Conservation (phyloP, 2,329 filamentous ascomycete species). For the Aspergillus vadensis region DNA sequence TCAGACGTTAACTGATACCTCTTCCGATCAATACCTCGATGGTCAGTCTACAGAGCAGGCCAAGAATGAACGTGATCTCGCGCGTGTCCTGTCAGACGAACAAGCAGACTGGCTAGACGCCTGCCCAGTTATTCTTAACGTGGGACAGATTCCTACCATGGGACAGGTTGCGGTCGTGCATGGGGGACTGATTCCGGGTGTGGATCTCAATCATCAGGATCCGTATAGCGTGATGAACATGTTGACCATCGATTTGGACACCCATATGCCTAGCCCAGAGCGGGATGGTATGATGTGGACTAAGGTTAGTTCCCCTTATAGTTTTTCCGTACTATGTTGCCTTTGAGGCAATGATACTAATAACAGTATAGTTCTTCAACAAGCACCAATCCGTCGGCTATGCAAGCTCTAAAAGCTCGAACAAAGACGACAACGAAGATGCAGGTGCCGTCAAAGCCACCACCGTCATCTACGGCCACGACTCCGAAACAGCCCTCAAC, state of each 20-base stretch:
- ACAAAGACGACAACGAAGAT: slow-evolving; percentile 16
- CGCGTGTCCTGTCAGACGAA: slow-evolving; percentile 57
- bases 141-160: slow-evolving; percentile 63
- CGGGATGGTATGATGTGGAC: slow-evolving; percentile 66
- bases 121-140: slow-evolving; percentile 75
- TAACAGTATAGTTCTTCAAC: slow-evolving; percentile 51
- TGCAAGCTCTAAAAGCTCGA: slow-evolving; percentile 21
- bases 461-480: slow-evolving; percentile 86
- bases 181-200: slow-evolving; percentile 77
- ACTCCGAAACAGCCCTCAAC: slow-evolving; percentile 71
- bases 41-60: slow-evolving; percentile 26
- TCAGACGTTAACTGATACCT: slow-evolving; percentile 19
- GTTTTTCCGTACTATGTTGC: not conserved
- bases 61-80: slow-evolving; percentile 51
- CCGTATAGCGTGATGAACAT: slow-evolving; percentile 89
- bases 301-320: slow-evolving; percentile 43
- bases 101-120: slow-evolving; percentile 70
- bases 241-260: slow-evolving; percentile 71
- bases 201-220: slow-evolving; percentile 70
- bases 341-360: not conserved
- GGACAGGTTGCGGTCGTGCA: slow-evolving; percentile 77
- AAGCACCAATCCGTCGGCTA: slow-evolving; percentile 44
- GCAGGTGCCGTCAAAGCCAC: slow-evolving; percentile 42
- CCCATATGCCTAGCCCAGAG: slow-evolving; percentile 58
- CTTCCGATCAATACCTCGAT: slow-evolving; percentile 31